A percentile compares a stretch with the other conserved stretches of the same genome.
phyloP scores from a whole-genome alignment of 495 filamentous ascomycete genomes.

The Pseudoneurospora amorphoporcata region DNA sequence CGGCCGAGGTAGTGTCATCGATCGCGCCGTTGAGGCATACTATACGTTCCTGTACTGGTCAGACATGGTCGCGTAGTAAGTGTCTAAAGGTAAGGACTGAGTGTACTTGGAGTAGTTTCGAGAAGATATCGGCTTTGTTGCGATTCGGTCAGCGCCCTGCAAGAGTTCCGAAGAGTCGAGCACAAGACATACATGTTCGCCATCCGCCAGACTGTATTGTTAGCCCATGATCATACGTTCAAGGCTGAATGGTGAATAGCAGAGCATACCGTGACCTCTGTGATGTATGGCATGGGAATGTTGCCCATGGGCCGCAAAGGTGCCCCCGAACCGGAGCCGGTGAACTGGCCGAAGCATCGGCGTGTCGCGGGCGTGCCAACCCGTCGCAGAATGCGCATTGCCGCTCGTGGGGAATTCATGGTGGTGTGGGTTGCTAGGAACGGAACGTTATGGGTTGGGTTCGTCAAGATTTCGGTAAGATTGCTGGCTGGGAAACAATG shows the following conservation, averaged over 20 bases:
- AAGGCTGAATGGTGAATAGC: background rate
- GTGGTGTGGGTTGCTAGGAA: background rate
- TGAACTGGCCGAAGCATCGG: slow-evolving; percentile 31
- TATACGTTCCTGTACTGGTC: slow-evolving; percentile 65
- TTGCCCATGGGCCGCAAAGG: slow-evolving; percentile 34
- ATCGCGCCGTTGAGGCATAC: slow-evolving; percentile 90
- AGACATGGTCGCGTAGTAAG: slow-evolving; percentile 2
- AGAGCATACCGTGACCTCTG: slow-evolving; percentile 66
- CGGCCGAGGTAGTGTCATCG: slow-evolving; percentile 77
- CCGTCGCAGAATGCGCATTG: slow-evolving; percentile 21
- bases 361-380: slow-evolving; percentile 14
- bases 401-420: slow-evolving; percentile 26
- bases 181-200: slow-evolving; percentile 62
- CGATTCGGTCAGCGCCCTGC: slow-evolving; percentile 13
- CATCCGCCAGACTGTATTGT: slow-evolving; percentile 70
- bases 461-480: background rate
- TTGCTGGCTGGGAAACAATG: background rate
- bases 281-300: slow-evolving; percentile 65
- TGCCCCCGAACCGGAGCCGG: slow-evolving; percentile 2
- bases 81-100: background rate
- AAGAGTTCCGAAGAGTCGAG: slow-evolving; percentile 11
- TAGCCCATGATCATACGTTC: slow-evolving; percentile 17
- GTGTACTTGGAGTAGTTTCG: slow-evolving; percentile 60
- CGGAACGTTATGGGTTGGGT: too few species aligned
- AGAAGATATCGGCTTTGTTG: slow-evolving; percentile 70